These are phyloP conservation scores for Kwoniella newhampshirensis DNA, from an alignment of 768 basidiomycete species.

Conservation along the genomic window DNA sequence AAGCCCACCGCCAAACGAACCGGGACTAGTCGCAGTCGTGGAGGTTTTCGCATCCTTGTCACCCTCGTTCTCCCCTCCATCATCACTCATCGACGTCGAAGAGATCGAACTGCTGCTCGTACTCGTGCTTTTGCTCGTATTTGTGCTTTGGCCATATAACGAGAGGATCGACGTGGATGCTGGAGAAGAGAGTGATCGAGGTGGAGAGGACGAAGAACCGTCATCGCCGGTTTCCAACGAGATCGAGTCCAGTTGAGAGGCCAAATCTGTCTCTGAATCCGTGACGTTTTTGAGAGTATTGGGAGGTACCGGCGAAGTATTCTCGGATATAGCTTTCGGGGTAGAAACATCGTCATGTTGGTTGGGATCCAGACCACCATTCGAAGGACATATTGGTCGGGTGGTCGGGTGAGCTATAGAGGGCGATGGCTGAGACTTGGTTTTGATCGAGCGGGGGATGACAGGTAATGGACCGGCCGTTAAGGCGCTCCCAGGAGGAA, in stretches of 20 bases:
- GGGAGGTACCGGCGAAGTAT: not conserved
- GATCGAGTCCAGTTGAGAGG: slow-evolving; percentile 9
- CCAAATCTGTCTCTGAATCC: not conserved
- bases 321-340: too few species aligned
- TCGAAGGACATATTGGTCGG: too few species aligned
- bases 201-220: not conserved
- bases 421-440: slow-evolving; percentile 2
- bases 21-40: not conserved
- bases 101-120: slow-evolving; percentile 7
- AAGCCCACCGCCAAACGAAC: too few species aligned
- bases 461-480: slow-evolving; percentile 7
- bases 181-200: slow-evolving; percentile 3
- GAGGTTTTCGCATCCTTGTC: not conserved
- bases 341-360: too few species aligned
- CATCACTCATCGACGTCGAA: slow-evolving; percentile 4
- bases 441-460: slow-evolving; percentile 7
- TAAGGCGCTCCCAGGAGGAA: slow-evolving; percentile 9
- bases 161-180: slow-evolving; percentile 14
- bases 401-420: not conserved
- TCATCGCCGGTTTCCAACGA: not conserved
- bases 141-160: slow-evolving; percentile 8
- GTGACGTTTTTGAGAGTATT: not conserved
- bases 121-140: not conserved
- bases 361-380: too few species aligned
- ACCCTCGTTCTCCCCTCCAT: slow-evolving; percentile 7